phyloP scores from a whole-genome alignment of 1,139 yeast genomes.

The Saccharomyces hybrid region DNA sequence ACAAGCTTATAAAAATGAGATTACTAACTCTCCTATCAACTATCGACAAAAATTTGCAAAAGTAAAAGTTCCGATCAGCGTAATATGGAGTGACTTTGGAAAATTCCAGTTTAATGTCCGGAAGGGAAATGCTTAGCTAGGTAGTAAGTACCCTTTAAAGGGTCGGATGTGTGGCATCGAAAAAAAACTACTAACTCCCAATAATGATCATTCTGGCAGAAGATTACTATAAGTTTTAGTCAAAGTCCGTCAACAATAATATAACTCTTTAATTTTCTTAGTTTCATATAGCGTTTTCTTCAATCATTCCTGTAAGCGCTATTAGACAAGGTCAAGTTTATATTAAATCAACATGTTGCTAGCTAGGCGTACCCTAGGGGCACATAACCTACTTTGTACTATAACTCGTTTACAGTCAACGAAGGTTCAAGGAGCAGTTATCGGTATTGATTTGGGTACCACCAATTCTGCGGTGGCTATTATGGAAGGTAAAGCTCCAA shows the following conservation, averaged over 20 bases:
- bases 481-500: conserved; percentile 95
- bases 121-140: background rate
- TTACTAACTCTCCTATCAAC: background rate
- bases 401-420: conserved; percentile 38
- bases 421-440: conserved; percentile 55
- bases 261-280: background rate
- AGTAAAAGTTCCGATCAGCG: background rate
- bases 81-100: background rate
- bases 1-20: background rate
- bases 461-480: conserved; percentile 98
- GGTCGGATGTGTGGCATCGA: background rate
- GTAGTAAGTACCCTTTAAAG: background rate
- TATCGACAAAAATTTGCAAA: background rate
- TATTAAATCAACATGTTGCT: background rate
- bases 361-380: background rate
- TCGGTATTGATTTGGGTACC: conserved; percentile 98
- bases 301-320: background rate
- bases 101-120: background rate
- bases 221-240: background rate
- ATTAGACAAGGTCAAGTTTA: background rate
- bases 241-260: background rate
- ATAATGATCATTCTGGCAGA: background rate
- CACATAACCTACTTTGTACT: background rate
- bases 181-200: background rate
- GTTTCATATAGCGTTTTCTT: background rate